These are phyloP conservation scores for Globisporangium echinulatum DNA, from an alignment of 352 stramenopile species.

Conservation along the genomic window DNA sequence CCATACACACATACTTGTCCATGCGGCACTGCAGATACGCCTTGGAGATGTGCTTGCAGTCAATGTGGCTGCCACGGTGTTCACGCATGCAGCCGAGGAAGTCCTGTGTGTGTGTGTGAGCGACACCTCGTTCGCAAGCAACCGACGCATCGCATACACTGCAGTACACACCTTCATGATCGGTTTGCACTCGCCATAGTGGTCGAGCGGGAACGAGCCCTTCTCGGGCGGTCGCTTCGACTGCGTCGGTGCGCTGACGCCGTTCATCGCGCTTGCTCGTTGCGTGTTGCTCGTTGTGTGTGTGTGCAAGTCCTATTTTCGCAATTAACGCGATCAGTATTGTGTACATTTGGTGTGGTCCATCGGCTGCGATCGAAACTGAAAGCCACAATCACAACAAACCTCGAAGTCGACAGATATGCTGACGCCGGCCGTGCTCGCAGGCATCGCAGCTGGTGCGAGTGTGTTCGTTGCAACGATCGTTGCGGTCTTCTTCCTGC, in stretches of 20 bases:
- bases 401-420: slow-evolving; percentile 18
- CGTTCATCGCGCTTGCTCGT: slow-evolving; percentile 50
- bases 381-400: neutral
- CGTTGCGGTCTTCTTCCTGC: slow-evolving; percentile 76
- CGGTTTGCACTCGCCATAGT: slow-evolving; percentile 87
- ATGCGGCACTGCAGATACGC: slow-evolving; percentile 87
- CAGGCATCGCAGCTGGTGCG: slow-evolving; percentile 75
- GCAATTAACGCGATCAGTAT: neutral
- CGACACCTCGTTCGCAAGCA: neutral
- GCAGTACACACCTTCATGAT: slow-evolving; percentile 57
- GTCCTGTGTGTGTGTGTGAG: slow-evolving; percentile 18
- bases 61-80: slow-evolving; percentile 79
- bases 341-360: neutral
- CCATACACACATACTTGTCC: slow-evolving; percentile 62
- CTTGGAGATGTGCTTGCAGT: slow-evolving; percentile 87
- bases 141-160: slow-evolving; percentile 1
- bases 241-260: slow-evolving; percentile 60
- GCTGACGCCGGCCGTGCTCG: slow-evolving; percentile 45
- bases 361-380: no score
- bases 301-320: neutral
- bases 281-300: neutral
- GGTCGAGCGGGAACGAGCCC: slow-evolving; percentile 87
- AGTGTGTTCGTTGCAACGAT: slow-evolving; percentile 83
- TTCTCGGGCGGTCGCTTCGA: slow-evolving; percentile 82
- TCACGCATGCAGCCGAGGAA: slow-evolving; percentile 85